These are phyloP conservation scores for Postia placenta DNA, from an alignment of 768 basidiomycete species.

Conservation along the genomic window DNA sequence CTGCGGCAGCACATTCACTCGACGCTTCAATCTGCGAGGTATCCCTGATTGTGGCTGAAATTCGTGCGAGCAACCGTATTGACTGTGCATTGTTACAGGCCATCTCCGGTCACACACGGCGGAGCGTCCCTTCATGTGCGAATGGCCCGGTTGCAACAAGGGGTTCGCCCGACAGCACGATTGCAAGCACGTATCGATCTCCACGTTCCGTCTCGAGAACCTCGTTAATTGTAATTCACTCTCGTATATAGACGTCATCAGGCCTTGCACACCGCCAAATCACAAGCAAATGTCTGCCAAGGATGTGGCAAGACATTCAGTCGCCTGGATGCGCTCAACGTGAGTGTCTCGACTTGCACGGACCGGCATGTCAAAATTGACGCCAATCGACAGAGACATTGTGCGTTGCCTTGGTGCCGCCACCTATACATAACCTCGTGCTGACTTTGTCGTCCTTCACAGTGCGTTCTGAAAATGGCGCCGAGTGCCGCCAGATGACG, in stretches of 20 bases:
- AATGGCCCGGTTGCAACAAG: slow-evolving; percentile 92
- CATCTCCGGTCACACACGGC: slow-evolving; percentile 94
- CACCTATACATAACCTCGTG: too few species aligned
- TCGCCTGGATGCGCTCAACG: slow-evolving; percentile 88
- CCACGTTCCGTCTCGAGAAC: background rate
- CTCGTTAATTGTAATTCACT: background rate
- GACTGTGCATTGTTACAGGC: too few species aligned
- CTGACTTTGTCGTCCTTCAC: too few species aligned
- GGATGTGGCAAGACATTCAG: slow-evolving; percentile 96
- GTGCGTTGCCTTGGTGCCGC: slow-evolving; percentile 57
- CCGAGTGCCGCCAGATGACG: slow-evolving; percentile 48
- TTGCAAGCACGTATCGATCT: slow-evolving; percentile 74
- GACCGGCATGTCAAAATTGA: slow-evolving; percentile 21
- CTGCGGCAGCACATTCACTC: slow-evolving; percentile 48
- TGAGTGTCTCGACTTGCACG: slow-evolving; percentile 40
- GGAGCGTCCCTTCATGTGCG: slow-evolving; percentile 90
- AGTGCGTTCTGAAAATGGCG: slow-evolving; percentile 85
- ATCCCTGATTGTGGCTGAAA: slow-evolving; percentile 2
- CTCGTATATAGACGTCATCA: slow-evolving; percentile 60
- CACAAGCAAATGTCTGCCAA: slow-evolving; percentile 80
- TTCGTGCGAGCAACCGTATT: slow-evolving; percentile 1
- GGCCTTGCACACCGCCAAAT: slow-evolving; percentile 79
- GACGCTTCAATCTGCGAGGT: slow-evolving; percentile 86
- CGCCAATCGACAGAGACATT: slow-evolving; percentile 50
- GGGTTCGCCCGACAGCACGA: slow-evolving; percentile 95